A percentile compares a stretch with the other conserved stretches of the same genome.
Conservation (phyloP, 805 yeast species). For the Metschnikowia orientalis region DNA sequence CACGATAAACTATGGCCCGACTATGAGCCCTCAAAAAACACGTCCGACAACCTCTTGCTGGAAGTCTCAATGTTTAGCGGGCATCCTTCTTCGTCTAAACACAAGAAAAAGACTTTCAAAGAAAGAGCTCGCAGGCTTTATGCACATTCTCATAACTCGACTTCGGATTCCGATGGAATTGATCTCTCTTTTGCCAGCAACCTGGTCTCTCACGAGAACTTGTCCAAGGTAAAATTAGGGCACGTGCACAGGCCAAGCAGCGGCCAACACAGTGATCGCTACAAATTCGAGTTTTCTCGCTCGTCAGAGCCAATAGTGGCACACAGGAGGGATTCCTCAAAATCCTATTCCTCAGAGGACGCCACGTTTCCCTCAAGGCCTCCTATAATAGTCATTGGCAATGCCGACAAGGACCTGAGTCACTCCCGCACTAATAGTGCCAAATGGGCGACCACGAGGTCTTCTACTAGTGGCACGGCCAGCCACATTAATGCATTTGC, state of each 20-base stretch:
- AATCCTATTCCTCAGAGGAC: slow-evolving; percentile 2
- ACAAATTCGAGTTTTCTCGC: slow-evolving; percentile 1
- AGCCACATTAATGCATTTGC: slow-evolving; percentile 1
- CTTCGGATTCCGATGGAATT: slow-evolving; percentile 3
- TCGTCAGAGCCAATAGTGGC: not conserved
- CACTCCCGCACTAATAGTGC: slow-evolving; percentile 1
- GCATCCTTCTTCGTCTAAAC: not conserved
- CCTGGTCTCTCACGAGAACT: not conserved
- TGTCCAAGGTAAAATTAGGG: slow-evolving; percentile 3
- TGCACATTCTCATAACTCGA: slow-evolving; percentile 5
- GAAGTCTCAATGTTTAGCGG: slow-evolving; percentile 7
- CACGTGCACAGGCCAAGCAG: slow-evolving; percentile 1
- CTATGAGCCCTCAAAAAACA: slow-evolving; percentile 13
- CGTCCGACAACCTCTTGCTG: slow-evolving; percentile 7
- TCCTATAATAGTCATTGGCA: slow-evolving; percentile 2
- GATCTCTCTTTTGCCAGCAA: slow-evolving; percentile 3
- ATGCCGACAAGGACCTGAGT: not conserved
- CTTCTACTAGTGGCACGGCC: not conserved
- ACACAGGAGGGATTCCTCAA: slow-evolving; percentile 1
- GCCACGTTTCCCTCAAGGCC: not conserved
- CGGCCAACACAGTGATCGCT: slow-evolving; percentile 1
- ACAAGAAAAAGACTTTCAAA: slow-evolving; percentile 9
- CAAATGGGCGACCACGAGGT: not conserved
- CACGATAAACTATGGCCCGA: slow-evolving; percentile 33
- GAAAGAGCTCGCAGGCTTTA: slow-evolving; percentile 13